Percentiles rank a stretch among this genome's conserved stretches.
Conservation (phyloP, 169 alveolate genomes). For the Cryptosporidium sp. region DNA sequence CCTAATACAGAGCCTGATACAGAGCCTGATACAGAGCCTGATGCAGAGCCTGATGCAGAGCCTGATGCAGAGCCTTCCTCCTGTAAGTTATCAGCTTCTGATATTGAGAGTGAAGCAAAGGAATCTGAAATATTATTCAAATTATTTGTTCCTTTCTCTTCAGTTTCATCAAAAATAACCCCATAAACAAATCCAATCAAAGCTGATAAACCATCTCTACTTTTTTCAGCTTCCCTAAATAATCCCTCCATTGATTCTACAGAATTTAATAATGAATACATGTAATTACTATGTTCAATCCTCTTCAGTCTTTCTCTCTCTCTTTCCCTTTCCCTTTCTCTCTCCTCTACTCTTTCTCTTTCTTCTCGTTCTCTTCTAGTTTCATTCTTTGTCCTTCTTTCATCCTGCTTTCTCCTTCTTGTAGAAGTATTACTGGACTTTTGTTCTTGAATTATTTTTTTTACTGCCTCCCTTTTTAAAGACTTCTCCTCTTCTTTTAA, state of each 20-base stretch:
- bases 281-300: neutral
- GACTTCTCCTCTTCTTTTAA: neutral
- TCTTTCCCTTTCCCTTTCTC: neutral
- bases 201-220: neutral
- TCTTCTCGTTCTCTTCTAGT: neutral
- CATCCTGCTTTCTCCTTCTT: neutral
- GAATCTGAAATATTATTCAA: too few species aligned
- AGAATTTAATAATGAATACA: neutral
- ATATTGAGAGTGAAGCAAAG: too few species aligned
- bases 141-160: neutral
- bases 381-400: neutral
- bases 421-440: neutral
- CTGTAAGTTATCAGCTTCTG: too few species aligned
- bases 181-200: neutral
- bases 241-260: neutral
- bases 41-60: too few species aligned
- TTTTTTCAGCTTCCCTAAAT: constrained; percentile 3
- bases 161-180: neutral
- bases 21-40: too few species aligned
- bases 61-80: too few species aligned
- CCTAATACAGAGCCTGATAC: too few species aligned
- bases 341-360: neutral
- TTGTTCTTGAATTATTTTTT: neutral
- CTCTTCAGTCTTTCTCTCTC: neutral
- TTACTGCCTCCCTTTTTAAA: neutral